phyloP scores from a whole-genome alignment of 108 stramenopile species.

The Bacterosira constricta region DNA sequence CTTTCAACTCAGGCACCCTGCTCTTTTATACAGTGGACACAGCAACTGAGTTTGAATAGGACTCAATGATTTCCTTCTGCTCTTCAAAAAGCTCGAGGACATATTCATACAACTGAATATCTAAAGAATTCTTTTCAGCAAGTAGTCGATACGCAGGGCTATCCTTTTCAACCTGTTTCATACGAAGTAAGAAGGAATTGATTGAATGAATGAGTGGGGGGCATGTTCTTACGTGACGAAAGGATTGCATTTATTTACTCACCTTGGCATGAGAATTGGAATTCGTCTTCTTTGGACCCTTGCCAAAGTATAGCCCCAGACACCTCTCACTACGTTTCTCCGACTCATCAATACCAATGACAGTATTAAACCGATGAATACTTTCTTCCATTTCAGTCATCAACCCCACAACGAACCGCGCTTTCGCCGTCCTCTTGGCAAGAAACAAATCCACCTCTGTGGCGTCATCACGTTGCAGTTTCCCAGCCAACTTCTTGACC shows the following conservation, averaged over 20 bases:
- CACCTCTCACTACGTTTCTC: conserved; percentile 6
- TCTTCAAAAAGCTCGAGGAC: conserved; percentile 23
- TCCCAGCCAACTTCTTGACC: conserved; percentile 19
- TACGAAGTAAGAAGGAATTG: not conserved
- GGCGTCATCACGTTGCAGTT: not conserved
- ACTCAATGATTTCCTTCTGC: conserved; percentile 24
- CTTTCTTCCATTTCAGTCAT: conserved; percentile 40
- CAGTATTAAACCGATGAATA: conserved; percentile 32
- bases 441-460: conserved; percentile 20
- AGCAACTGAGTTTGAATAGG: no score
- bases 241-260: not conserved
- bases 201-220: not conserved
- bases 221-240: no score
- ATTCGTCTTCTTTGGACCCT: not conserved
- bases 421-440: conserved; percentile 36
- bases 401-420: conserved; percentile 43
- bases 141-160: conserved; percentile 23
- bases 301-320: conserved; percentile 19
- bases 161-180: conserved; percentile 9
- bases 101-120: conserved; percentile 34
- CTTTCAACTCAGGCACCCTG: no score
- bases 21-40: no score
- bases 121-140: conserved; percentile 14
- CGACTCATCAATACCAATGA: conserved; percentile 20
- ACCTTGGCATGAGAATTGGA: not conserved